Conservation (phyloP, 225 moss, liverwort and hornwort species). For the Sphagnum contortum region DNA sequence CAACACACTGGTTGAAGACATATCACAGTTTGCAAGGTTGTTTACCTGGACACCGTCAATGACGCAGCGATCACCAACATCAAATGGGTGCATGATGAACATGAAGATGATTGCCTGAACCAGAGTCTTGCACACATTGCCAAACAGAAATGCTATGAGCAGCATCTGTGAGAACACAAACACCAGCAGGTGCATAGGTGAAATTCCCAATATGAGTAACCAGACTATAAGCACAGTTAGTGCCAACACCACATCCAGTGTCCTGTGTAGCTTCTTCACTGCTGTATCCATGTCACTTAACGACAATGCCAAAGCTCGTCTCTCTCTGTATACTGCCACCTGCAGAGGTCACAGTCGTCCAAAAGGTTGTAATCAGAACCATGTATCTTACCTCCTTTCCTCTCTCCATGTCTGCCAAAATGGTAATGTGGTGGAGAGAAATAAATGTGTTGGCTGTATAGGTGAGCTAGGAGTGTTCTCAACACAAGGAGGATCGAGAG, state of each 20-base stretch:
- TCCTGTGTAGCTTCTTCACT: slow-evolving; percentile 54
- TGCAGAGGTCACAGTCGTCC: not conserved
- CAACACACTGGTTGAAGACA: too few relatives aligned
- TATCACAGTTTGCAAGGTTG: too few relatives aligned
- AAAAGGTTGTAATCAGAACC: too few relatives aligned
- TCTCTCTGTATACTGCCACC: slow-evolving; percentile 57
- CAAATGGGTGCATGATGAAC: slow-evolving; percentile 90
- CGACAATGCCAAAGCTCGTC: slow-evolving; percentile 55
- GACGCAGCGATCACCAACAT: slow-evolving; percentile 88
- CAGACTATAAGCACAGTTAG: slow-evolving; percentile 46
- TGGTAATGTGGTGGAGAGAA: too few relatives aligned
- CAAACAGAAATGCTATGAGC: slow-evolving; percentile 74
- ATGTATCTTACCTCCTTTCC: too few relatives aligned
- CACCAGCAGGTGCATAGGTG: slow-evolving; percentile 47
- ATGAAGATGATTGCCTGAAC: slow-evolving; percentile 87
- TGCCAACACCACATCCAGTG: slow-evolving; percentile 29
- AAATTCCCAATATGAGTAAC: slow-evolving; percentile 43
- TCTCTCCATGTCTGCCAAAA: too few relatives aligned
- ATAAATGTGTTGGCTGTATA: too few relatives aligned
- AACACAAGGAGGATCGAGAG: too few relatives aligned
- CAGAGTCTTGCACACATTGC: slow-evolving; percentile 73
- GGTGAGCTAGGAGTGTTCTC: too few relatives aligned
- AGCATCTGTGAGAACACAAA: slow-evolving; percentile 71
- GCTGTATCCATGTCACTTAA: slow-evolving; percentile 81
- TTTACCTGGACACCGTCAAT: slow-evolving; percentile 71